These are phyloP conservation scores for Microsporum canis DNA, from an alignment of 2,329 filamentous ascomycete species.

Conservation along the genomic window DNA sequence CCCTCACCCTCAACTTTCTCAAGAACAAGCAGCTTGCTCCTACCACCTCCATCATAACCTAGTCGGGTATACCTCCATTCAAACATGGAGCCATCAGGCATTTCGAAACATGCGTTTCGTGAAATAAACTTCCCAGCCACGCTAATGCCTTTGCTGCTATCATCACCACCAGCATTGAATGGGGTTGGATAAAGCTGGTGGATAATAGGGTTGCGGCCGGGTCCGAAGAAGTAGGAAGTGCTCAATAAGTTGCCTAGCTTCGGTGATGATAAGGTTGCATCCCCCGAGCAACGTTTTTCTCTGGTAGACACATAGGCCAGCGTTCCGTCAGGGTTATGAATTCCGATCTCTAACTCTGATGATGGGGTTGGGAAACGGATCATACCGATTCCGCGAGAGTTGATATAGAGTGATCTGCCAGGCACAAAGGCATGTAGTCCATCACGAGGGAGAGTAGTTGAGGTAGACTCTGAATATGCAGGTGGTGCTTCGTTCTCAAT, in stretches of 20 bases:
- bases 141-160: slow-evolving; percentile 10
- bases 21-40: slow-evolving; percentile 22
- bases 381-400: slow-evolving; percentile 21
- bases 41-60: slow-evolving; percentile 23
- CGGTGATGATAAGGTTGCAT: slow-evolving; percentile 37
- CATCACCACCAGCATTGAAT: background rate
- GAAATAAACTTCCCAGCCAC: slow-evolving; percentile 34
- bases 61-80: slow-evolving; percentile 46
- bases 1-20: slow-evolving; percentile 11
- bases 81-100: slow-evolving; percentile 39
- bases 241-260: slow-evolving; percentile 31
- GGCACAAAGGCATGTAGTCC: slow-evolving; percentile 4
- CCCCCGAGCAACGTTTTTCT: slow-evolving; percentile 37
- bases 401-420: slow-evolving; percentile 16
- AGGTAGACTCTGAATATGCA: background rate
- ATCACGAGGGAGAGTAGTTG: background rate
- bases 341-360: slow-evolving; percentile 27
- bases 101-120: slow-evolving; percentile 38
- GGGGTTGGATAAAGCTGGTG: slow-evolving; percentile 14
- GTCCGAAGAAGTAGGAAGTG: slow-evolving; percentile 49
- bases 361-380: slow-evolving; percentile 28
- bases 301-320: slow-evolving; percentile 45
- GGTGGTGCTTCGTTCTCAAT: slow-evolving; percentile 1
- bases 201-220: slow-evolving; percentile 42
- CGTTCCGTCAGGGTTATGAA: slow-evolving; percentile 27